Conservation (phyloP, 345 rosid species). For the Trapa bicornis region DNA sequence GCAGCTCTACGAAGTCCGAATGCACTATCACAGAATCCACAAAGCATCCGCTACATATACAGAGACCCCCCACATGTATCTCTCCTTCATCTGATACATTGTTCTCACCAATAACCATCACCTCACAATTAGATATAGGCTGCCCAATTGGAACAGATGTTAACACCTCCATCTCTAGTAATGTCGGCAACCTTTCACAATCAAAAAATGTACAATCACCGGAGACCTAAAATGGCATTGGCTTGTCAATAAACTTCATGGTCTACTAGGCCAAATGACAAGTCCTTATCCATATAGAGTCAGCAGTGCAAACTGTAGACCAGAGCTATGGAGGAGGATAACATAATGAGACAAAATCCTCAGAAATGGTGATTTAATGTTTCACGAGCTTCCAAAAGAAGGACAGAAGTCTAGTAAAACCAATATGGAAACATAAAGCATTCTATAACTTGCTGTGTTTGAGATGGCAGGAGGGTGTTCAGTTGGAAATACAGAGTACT, state of each 20-base stretch:
- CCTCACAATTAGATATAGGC: conserved; percentile 62
- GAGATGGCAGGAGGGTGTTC: neutral
- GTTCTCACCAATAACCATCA: conserved; percentile 40
- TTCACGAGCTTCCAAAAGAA: neutral
- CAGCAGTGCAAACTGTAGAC: neutral
- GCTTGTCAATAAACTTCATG: conserved; percentile 2
- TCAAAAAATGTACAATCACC: conserved; percentile 92
- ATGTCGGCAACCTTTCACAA: conserved; percentile 59
- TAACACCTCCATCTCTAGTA: conserved; percentile 50
- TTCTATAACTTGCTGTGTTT: neutral
- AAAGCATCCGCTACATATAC: conserved; percentile 53
- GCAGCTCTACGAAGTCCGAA: conserved; percentile 35
- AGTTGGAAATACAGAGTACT: no score
- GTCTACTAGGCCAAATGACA: neutral
- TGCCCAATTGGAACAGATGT: conserved; percentile 81
- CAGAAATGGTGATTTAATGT: neutral
- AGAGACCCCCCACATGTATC: conserved; percentile 63
- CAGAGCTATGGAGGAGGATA: neutral
- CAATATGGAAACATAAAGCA: neutral
- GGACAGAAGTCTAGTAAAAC: neutral
- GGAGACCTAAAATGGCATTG: conserved; percentile 51
- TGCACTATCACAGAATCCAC: conserved; percentile 19
- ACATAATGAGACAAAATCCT: neutral
- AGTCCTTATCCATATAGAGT: neutral
- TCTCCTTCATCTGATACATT: conserved; percentile 45